Evolutionary conservation across 768 basidiomycete species (phyloP), one percentile per base, ranked within the genome.

Genomic region (Tylopilus rubrobrunneus): DNA sequence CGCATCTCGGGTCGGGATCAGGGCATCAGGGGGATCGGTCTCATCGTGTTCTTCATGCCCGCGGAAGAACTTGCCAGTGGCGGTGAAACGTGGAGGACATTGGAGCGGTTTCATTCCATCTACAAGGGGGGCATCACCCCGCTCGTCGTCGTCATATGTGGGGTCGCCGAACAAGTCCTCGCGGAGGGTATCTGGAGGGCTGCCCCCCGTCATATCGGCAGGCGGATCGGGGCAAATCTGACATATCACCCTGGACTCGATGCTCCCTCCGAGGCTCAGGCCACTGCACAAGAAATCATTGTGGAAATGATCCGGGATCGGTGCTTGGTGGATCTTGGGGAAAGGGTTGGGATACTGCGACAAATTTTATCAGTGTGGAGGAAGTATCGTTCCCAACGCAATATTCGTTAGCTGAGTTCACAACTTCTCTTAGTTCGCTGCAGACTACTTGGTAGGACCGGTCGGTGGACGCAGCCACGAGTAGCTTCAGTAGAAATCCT

Each of bases 291-390:
- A 42, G 48, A 55, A 19, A 29, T 28, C 27, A 44, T 64, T 23
- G 51, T n/a, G 41, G 58, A 53, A 9, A 56, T 52, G 49, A 54
- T 60, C 19, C 53, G 41, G 36, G 48, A 57, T 40, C 48, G 41
- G 17, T 60, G 58, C 33, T 45, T 54, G 52, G 53, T 51, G 23
- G 53, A 60, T 53, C 48, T 64, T 37, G 59, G 56, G 29, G 59
- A 51, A 39, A 63, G 19, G 31, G 58, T 53, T 14, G 62, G 58
- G 31, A 36, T 59, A 29, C 11, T 62, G 19, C 56, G 33, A 21
- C 47, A 53, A 42, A 59, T 65, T 25, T 44, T 62, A 14, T 55
- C 63, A 0, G 37, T 52, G 42, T 64, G 60, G 56, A 62, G 46
- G 36, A 62, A 25, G 34, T 62, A 65, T 37, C 63, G 63, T 14